Evolutionary conservation across 345 rosid species (phyloP).

Genomic region (Physaria fendleri): DNA sequence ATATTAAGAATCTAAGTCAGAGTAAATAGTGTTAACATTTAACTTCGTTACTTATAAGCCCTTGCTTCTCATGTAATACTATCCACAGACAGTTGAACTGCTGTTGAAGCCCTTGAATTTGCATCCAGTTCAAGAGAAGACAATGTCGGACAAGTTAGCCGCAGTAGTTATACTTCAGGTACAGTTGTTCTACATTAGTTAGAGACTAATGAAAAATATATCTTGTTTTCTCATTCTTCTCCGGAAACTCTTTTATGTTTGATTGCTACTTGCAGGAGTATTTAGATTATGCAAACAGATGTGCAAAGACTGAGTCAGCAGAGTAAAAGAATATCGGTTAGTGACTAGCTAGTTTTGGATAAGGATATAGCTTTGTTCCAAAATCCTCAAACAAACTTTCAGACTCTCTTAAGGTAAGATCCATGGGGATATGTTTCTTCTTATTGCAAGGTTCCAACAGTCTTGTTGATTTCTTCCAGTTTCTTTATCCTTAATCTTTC

Average conservation of each 20-base stretch:
- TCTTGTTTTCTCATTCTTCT: not conserved
- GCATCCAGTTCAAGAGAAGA: constrained; percentile 53
- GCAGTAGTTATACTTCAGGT: constrained; percentile 96
- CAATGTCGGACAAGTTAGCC: constrained; percentile 72
- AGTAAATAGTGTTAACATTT: not conserved
- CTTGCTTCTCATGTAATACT: not conserved
- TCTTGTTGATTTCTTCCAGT: constrained; percentile 70
- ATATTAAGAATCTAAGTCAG: not conserved
- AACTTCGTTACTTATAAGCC: not conserved
- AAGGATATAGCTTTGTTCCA: not conserved
- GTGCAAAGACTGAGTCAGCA: constrained; percentile 24
- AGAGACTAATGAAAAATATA: not conserved
- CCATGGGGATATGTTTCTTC: not conserved
- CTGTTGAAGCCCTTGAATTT: constrained; percentile 52
- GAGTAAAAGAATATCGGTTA: constrained; percentile 4
- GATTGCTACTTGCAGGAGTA: constrained; percentile 48
- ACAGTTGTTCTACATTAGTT: not conserved
- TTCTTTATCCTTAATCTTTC: constrained; percentile 65
- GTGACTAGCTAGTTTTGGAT: not conserved
- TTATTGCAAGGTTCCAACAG: constrained; percentile 38
- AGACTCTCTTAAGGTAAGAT: not conserved
- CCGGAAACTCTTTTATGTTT: constrained; percentile 5
- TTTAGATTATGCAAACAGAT: constrained; percentile 53
- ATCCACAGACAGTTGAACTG: constrained; percentile 52
- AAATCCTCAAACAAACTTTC: not conserved